Conservation (phyloP, 192 early-diverging fungal species). For the Coemansia sp. region DNA sequence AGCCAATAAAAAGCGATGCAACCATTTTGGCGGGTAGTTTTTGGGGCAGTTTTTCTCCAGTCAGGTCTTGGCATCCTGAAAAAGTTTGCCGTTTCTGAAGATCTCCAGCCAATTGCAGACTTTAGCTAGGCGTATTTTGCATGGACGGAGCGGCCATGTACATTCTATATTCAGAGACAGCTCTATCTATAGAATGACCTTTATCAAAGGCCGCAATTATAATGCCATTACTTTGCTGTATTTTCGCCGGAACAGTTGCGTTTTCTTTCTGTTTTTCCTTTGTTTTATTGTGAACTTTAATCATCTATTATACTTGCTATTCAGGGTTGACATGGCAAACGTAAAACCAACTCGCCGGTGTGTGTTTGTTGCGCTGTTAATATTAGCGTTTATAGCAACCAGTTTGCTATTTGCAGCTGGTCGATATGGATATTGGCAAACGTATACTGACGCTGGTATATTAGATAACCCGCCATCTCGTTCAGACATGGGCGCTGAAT, state of each 20-base stretch:
- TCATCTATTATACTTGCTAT: too few species aligned
- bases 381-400: not conserved
- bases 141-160: too few species aligned
- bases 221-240: not conserved
- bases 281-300: not conserved
- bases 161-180: not conserved
- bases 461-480: not conserved
- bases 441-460: not conserved
- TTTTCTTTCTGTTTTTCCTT: not conserved
- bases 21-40: too few species aligned
- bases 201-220: not conserved
- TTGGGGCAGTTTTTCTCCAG: too few species aligned
- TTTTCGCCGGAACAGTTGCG: not conserved
- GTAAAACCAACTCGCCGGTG: not conserved
- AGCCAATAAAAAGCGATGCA: too few species aligned
- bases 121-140: too few species aligned
- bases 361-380: not conserved
- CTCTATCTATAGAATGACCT: not conserved
- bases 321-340: not conserved
- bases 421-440: not conserved
- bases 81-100: too few species aligned
- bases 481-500: not conserved
- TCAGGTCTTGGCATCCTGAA: too few species aligned
- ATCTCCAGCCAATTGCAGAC: too few species aligned
- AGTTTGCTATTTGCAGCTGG: not conserved